Percentiles rank a stretch among this genome's conserved stretches.
These are phyloP conservation scores for Leptographium wingfieldii DNA, from an alignment of 2,329 filamentous ascomycete species.

Conservation along the genomic window DNA sequence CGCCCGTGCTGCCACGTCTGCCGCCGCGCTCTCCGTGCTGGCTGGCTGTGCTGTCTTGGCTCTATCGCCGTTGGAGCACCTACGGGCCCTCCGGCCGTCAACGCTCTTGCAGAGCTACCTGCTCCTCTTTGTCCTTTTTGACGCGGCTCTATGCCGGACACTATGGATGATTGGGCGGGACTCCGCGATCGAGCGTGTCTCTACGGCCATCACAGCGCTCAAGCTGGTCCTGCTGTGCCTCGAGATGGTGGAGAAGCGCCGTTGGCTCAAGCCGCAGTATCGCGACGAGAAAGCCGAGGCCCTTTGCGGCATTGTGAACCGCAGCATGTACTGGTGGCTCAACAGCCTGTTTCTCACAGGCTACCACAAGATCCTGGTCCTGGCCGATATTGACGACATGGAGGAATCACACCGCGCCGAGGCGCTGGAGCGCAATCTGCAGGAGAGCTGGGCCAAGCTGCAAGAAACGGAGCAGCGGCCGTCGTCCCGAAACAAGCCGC, in stretches of 20 bases:
- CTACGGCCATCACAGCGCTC: slow-evolving; percentile 21
- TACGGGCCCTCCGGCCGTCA: slow-evolving; percentile 20
- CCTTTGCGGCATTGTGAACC: slow-evolving; percentile 25
- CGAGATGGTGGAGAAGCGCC: slow-evolving; percentile 26
- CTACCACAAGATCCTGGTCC: background rate
- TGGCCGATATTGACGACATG: background rate
- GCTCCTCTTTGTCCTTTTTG: slow-evolving; percentile 21
- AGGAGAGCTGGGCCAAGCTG: background rate
- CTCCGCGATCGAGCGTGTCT: slow-evolving; percentile 19
- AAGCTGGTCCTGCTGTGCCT: slow-evolving; percentile 24
- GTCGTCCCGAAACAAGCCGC: background rate
- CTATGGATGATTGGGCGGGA: slow-evolving; percentile 19
- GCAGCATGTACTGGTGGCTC: slow-evolving; percentile 26
- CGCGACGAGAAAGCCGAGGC: slow-evolving; percentile 22
- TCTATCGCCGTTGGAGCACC: slow-evolving; percentile 21
- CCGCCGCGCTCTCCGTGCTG: slow-evolving; percentile 20
- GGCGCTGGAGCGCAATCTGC: background rate
- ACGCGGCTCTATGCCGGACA: slow-evolving; percentile 21
- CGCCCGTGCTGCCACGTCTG: slow-evolving; percentile 19
- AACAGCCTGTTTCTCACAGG: slow-evolving; percentile 16
- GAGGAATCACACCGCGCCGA: background rate
- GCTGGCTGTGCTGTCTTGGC: slow-evolving; percentile 20
- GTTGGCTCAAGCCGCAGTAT: slow-evolving; percentile 18
- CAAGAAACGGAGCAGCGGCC: background rate
- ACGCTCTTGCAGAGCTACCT: slow-evolving; percentile 22